Conservation (phyloP, 768 basidiomycete genomes). For the Podaxis sp. region DNA sequence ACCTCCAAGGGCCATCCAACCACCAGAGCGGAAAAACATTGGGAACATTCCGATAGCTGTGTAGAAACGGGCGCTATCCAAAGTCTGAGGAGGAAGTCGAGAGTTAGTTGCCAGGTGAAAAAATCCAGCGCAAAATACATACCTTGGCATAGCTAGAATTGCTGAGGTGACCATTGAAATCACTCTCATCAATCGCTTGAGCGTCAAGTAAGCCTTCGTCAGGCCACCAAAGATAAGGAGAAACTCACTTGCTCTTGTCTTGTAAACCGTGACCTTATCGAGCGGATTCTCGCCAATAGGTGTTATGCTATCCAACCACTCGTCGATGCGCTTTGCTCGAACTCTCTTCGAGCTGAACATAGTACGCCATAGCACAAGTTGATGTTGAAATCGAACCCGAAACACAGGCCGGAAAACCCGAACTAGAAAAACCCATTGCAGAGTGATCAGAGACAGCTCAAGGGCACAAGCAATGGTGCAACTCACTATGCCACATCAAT, state of each 20-base stretch:
- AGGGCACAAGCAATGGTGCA: not conserved
- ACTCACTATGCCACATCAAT: constrained; percentile 68
- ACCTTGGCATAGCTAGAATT: constrained; percentile 83
- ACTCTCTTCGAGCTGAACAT: constrained; percentile 42
- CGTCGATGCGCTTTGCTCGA: constrained; percentile 33
- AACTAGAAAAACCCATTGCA: constrained; percentile 28
- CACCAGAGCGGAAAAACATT: constrained; percentile 55
- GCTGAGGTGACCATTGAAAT: constrained; percentile 74
- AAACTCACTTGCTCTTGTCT: constrained; percentile 58
- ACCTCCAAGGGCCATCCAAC: constrained; percentile 62
- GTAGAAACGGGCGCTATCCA: constrained; percentile 51
- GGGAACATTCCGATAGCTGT: constrained; percentile 52
- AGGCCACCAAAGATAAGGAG: constrained; percentile 3
- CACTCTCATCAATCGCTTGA: constrained; percentile 67
- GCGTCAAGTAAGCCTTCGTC: not conserved
- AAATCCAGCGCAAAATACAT: constrained; percentile 13
- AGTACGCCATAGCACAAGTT: constrained; percentile 32
- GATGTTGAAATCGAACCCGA: constrained; percentile 30
- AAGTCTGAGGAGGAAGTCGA: constrained; percentile 28
- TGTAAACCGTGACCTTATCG: constrained; percentile 37
- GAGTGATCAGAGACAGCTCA: not conserved
- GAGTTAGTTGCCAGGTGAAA: not conserved
- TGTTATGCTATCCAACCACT: constrained; percentile 48
- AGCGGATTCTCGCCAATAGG: constrained; percentile 63
- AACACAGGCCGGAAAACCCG: constrained; percentile 55